Evolutionary conservation across 2,329 filamentous ascomycete genomes (phyloP), one percentile per base, ranked within the genome.

Genomic region (Colletotrichum agaves): DNA sequence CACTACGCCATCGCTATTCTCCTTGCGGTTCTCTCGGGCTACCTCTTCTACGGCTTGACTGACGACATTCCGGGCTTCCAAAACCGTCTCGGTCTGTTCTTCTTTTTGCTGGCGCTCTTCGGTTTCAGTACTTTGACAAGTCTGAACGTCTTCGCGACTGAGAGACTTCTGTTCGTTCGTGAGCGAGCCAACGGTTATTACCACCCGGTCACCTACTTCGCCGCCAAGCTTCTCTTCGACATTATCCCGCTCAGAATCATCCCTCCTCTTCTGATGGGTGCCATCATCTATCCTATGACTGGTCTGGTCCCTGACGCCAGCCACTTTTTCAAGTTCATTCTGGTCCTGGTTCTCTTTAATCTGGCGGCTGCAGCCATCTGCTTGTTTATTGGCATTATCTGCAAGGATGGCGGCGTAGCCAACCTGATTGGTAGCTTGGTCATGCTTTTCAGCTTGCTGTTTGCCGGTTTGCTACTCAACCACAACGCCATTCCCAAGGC

Each of bases 111-210:
- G 1, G 94, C 96, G 0, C 86, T 99, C 2, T 99, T 98, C 74
- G 96, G 96, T 10, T 99, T 99, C 83, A 97, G 93, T 79, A 98
- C 95, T 0, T 84, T 99, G 43, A 98, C 96, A 0, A 97, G 93
- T 73, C 84, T 99, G 61, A 97, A 92, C 33, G 95, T 98, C 11
- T 99, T 99, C 78, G 94, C 94, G 0, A 88, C 93, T 0, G 96
- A 99, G 79, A 87, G 96, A 49, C 87, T 98, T 7, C 83, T 99
- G 41, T 99, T 99, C 77, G 90, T 97, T 11, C 89, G 96, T 55
- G 96, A 99, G 79, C 87, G 96, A 71, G 96, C 96, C 41, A 99
- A 99, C 77, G 95, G 96, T 1, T 99, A 99, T 80, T 99, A 99
- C 78, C 87, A 92, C 0, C 96, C 96, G 0, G 85, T 97, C 57